A percentile compares a stretch with the other conserved stretches of the same genome.
Evolutionary conservation across 768 basidiomycete species (phyloP).

Genomic region (Clavulina sp.): DNA sequence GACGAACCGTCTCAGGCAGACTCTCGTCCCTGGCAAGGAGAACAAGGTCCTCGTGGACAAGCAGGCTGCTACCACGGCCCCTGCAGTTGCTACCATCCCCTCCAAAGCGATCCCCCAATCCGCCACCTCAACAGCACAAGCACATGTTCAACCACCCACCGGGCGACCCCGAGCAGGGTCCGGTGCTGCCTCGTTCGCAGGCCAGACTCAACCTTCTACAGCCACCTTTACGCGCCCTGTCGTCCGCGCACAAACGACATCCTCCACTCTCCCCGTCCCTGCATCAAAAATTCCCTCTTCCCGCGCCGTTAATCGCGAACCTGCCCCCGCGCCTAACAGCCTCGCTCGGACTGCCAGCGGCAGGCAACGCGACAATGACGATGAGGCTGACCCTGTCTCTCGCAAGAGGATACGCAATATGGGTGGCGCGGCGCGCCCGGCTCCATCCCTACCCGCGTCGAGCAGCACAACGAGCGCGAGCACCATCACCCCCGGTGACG

Average conservation of each 20-base stretch:
- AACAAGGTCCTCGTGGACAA: slow-evolving; percentile 21
- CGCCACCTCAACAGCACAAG: too few species aligned
- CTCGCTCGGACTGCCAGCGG: not conserved
- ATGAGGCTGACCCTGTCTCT: not conserved
- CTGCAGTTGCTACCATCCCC: not conserved
- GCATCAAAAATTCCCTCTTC: not conserved
- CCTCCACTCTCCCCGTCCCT: not conserved
- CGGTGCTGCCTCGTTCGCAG: not conserved
- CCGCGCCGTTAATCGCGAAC: not conserved
- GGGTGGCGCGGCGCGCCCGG: not conserved
- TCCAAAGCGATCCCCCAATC: not conserved
- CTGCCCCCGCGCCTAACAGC: not conserved
- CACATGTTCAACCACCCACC: not conserved
- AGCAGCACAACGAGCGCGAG: not conserved
- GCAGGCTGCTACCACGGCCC: not conserved
- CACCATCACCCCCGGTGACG: slow-evolving; percentile 1
- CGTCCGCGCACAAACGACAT: too few species aligned
- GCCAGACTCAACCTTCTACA: not conserved
- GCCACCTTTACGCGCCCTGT: not conserved
- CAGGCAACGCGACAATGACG: not conserved
- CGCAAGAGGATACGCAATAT: not conserved
- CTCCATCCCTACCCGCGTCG: not conserved
- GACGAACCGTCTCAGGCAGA: slow-evolving; percentile 7
- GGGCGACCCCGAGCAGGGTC: not conserved
- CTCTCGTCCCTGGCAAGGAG: slow-evolving; percentile 22